Evolutionary conservation across 2,329 filamentous ascomycete species (phyloP).

Genomic region (Escovopsis weberi): DNA sequence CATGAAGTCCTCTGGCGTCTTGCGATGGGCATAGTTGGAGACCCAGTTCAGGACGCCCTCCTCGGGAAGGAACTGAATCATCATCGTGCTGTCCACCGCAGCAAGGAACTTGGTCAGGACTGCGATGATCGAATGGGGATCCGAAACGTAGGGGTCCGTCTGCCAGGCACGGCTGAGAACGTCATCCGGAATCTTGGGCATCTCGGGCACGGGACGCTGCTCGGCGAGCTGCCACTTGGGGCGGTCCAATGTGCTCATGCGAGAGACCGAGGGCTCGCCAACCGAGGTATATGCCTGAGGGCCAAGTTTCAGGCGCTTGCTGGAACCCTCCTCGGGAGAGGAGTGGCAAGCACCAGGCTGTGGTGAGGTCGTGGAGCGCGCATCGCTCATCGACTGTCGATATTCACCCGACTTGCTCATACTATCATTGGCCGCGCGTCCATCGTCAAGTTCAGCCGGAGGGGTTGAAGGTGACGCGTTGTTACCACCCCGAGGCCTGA

Average conservation of each 20-base stretch:
- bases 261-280: constrained; percentile 16
- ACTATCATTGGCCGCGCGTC: constrained; percentile 19
- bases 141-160: constrained; percentile 32
- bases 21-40: constrained; percentile 18
- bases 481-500: constrained; percentile 42
- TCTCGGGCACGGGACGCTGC: constrained; percentile 23
- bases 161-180: constrained; percentile 34
- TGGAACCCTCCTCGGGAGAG: constrained; percentile 20
- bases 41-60: constrained; percentile 25
- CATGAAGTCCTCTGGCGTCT: constrained; percentile 29
- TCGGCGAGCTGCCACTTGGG: constrained; percentile 22
- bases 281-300: constrained; percentile 30
- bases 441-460: constrained; percentile 33
- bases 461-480: constrained; percentile 41
- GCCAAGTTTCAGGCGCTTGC: constrained; percentile 35
- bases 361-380: constrained; percentile 34
- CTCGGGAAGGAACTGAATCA: constrained; percentile 28
- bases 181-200: constrained; percentile 35
- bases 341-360: constrained; percentile 21
- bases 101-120: constrained; percentile 28
- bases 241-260: constrained; percentile 21
- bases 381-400: constrained; percentile 26
- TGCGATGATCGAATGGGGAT: constrained; percentile 24
- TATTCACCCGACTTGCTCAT: constrained; percentile 21
- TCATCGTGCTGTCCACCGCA: constrained; percentile 26